phyloP scores from a whole-genome alignment of 2,329 filamentous ascomycete genomes.

The Cladosporium cucumerinum region DNA sequence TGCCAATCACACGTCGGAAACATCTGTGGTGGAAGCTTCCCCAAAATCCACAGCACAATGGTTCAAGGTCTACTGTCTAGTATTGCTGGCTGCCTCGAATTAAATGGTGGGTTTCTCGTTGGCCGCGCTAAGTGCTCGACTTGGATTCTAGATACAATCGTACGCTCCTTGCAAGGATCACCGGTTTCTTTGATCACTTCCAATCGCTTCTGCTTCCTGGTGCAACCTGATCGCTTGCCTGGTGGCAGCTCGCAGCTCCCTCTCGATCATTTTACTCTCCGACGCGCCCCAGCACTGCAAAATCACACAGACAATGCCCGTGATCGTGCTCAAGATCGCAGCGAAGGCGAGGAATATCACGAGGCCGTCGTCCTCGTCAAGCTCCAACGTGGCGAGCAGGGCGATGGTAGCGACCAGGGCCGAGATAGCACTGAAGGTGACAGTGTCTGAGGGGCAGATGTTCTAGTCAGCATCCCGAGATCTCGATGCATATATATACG shows the following conservation, averaged over 20 bases:
- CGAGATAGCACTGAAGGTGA: background rate
- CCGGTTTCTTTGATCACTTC: background rate
- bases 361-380: background rate
- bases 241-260: background rate
- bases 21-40: background rate
- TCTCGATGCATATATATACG: background rate
- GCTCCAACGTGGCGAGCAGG: background rate
- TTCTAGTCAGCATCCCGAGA: background rate
- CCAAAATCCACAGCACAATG: background rate
- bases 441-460: background rate
- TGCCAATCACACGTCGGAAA: background rate
- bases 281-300: conserved; percentile 5
- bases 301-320: background rate
- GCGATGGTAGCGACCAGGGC: background rate
- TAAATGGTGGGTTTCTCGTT: background rate
- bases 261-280: conserved; percentile 3
- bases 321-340: background rate
- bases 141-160: background rate
- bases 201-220: background rate
- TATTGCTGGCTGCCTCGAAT: background rate
- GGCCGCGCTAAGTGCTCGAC: background rate
- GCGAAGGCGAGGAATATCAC: background rate
- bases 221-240: background rate
- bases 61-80: background rate
- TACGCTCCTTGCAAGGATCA: background rate